Base-by-base conservation (phyloP, 257 asterid genomes). In the Coffea eugenioides region DNA sequence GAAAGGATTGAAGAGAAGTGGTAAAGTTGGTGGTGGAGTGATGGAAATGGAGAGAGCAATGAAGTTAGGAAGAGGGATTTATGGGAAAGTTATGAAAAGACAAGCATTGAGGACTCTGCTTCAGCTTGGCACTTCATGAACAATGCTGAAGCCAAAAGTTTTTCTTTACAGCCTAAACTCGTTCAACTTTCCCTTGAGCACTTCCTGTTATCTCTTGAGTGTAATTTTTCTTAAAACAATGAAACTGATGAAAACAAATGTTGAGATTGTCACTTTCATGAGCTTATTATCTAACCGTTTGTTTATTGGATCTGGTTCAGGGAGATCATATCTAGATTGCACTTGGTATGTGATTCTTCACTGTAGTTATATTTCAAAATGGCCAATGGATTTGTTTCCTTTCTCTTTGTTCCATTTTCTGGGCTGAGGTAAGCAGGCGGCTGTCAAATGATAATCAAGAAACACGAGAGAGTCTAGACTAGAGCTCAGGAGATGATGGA, bases 21-120 rank as follows among this genome's bases (percentile, higher is more conserved):
- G 72, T 16, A 25, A 65, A 62, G 45, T 69, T 68, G 80, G 87
- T 34, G 67, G 59, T 73, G 86, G 83, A 68, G 84, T 84, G 78
- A 71, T 91, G 90, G 97, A 92, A 74, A 88, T 91, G 96, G 97
- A 93, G 65, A 93, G 87, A 80, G 83, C 61, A 9, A 76, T 91
- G 88, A 94, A 91, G 72, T 70, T 93, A 46, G 97, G 96, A 79
- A 91, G 92, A 83, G 98, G 98, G 83, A 73, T 94, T 80, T 94
- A 88, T 86, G 98, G 98, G n/a, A 94, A 91, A 80, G 84, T 91
- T 23, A 90, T 91, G 92, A 94, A 91, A 88, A 92, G 85, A 86
- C 97, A 90, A 77, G 92, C 94, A 54, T 74, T 92, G 84, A 91
- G 73, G 89, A 82, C 59, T 67, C 87, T 93, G 86, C 81, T 92